Evolutionary conservation across 495 filamentous ascomycete species (phyloP).

Genomic region (Aspergillus sparsus): DNA sequence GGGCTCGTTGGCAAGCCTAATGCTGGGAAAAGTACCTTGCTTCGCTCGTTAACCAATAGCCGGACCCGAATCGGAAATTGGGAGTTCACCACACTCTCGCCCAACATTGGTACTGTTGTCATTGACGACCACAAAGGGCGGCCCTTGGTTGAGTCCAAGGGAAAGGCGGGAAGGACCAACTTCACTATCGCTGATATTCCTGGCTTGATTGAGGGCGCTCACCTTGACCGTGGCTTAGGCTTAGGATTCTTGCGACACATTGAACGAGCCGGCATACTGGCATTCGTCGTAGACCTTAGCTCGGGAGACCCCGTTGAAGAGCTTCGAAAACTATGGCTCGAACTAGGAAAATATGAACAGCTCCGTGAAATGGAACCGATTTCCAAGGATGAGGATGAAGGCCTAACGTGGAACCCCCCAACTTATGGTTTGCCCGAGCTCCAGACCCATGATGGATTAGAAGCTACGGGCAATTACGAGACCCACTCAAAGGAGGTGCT

Average conservation of each 20-base stretch:
- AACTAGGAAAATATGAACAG: constrained; percentile 83
- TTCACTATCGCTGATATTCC: constrained; percentile 98
- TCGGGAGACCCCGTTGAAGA: constrained; percentile 75
- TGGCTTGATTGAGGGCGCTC: constrained; percentile 84
- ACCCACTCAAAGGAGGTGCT: constrained; percentile 22
- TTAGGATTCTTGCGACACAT: constrained; percentile 92
- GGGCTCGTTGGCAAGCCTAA: constrained; percentile 94
- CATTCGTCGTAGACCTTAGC: constrained; percentile 88
- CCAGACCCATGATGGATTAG: constrained; percentile 8
- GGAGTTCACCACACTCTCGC: constrained; percentile 94
- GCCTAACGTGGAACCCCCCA: constrained; percentile 27
- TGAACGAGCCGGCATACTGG: constrained; percentile 87
- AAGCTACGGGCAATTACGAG: constrained; percentile 18
- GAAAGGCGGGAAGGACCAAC: constrained; percentile 56
- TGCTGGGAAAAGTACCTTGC: constrained; percentile 91
- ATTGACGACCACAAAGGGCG: constrained; percentile 80
- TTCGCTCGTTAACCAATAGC: constrained; percentile 82
- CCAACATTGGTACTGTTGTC: constrained; percentile 93
- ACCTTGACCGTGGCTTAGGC: constrained; percentile 88
- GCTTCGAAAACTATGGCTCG: constrained; percentile 80
- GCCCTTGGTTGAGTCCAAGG: constrained; percentile 47
- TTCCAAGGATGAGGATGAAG: constrained; percentile 49
- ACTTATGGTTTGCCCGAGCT: constrained; percentile 30
- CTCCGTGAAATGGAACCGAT: constrained; percentile 61
- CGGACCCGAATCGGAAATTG: constrained; percentile 87